phyloP scores from a whole-genome alignment of 306 rosid species.

The Coriaria nepalensis region DNA sequence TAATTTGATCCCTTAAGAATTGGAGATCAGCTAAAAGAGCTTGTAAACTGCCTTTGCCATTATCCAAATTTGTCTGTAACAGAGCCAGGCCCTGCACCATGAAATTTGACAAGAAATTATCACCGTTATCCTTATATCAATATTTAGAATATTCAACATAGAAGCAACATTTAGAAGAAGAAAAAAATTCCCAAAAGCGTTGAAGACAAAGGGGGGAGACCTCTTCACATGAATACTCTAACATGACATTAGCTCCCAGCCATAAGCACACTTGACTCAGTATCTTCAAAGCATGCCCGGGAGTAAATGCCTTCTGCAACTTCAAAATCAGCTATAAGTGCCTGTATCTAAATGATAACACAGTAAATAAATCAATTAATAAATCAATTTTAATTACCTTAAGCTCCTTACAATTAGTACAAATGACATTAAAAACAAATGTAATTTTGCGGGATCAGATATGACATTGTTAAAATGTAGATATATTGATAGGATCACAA shows the following conservation, averaged over 20 bases:
- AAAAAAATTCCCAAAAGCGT: no score
- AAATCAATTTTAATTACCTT: no score
- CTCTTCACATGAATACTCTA: conserved; percentile 89
- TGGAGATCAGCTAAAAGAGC: conserved; percentile 76
- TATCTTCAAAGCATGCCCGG: conserved; percentile 41
- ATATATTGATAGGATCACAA: no score
- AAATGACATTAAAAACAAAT: no score
- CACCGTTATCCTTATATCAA: no score
- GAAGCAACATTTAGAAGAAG: neutral
- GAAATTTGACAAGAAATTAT: conserved; percentile 5
- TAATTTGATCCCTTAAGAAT: conserved; percentile 86
- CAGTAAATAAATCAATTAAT: no score
- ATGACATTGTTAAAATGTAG: no score
- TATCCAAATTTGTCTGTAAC: conserved; percentile 55
- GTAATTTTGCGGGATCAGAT: no score
- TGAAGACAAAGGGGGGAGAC: conserved; percentile 15
- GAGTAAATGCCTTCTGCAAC: conserved; percentile 74
- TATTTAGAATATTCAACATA: neutral
- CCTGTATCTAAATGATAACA: conserved; percentile 35
- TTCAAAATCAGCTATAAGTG: conserved; percentile 75
- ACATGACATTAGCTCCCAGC: conserved; percentile 90
- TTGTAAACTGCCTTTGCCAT: conserved; percentile 76
- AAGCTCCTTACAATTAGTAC: no score
- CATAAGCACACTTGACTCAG: conserved; percentile 68
- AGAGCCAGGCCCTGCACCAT: conserved; percentile 61